Conservation (phyloP, 2,329 filamentous ascomycete species). For the Lojkania enalia region DNA sequence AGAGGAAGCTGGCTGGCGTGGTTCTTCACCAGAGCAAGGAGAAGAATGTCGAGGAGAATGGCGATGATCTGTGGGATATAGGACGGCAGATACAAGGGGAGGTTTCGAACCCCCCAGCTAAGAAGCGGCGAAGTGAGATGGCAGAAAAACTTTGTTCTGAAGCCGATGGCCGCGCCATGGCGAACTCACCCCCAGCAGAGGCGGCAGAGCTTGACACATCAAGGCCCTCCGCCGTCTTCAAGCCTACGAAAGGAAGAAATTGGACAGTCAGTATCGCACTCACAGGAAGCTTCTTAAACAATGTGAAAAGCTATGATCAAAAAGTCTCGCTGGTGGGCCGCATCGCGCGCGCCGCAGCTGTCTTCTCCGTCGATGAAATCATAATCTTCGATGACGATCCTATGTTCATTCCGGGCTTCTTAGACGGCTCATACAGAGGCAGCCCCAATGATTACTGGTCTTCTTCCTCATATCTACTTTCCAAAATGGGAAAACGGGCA, state of each 20-base stretch:
- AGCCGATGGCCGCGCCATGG: no score
- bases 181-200: neutral
- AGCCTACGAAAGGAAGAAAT: slow-evolving; percentile 63
- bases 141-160: no score
- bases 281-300: slow-evolving; percentile 75
- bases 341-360: slow-evolving; percentile 77
- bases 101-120: neutral
- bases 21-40: slow-evolving; percentile 18
- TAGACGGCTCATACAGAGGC: no score
- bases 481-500: slow-evolving; percentile 16
- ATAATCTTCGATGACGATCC: slow-evolving; percentile 78
- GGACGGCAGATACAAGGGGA: slow-evolving; percentile 8
- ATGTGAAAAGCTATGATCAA: slow-evolving; percentile 72
- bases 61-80: neutral
- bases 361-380: slow-evolving; percentile 84
- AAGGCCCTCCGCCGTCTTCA: slow-evolving; percentile 71
- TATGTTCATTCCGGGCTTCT: slow-evolving; percentile 27
- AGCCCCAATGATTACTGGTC: slow-evolving; percentile 4
- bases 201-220: slow-evolving; percentile 54
- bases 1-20: slow-evolving; percentile 28
- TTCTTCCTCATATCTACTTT: neutral
- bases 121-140: neutral
- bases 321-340: slow-evolving; percentile 73
- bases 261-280: slow-evolving; percentile 80
- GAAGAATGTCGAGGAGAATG: neutral